Evolutionary conservation across 257 asterid genomes (phyloP), one percentile per base, ranked within the genome.

Genomic region (Parsonsia alboflavescens): DNA sequence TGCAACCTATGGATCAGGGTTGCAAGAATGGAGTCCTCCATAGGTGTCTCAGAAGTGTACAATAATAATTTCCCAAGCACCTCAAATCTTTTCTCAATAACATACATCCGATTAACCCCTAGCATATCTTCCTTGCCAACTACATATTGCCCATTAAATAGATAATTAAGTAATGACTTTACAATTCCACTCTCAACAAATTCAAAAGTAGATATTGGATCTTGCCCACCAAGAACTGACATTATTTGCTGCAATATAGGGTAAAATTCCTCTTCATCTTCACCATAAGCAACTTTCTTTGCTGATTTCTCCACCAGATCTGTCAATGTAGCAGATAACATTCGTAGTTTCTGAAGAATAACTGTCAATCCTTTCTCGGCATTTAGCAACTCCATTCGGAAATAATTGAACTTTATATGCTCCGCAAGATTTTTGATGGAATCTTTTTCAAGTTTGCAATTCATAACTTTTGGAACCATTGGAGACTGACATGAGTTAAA

Each of bases 121-220:
- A 22, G 48, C 49, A 17, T 71, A 45, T 76, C 83, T 68, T 70
- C 85, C 77, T 78, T 75, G 68, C 71, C 83, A 26, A 52, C 80
- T 45, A 69, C 82, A 87, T 85, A 81, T 75, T 67, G 85, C 66
- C 88, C 90, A 76, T 82, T 80, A 69, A 88, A 86, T 52, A 95
- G 82, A 85, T 83, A 95, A 77, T 75, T 76, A 71, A 87, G 91
- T 75, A 95, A 77, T 72, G 99, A 86, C 75, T 86, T 89, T 44
- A 85, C 80, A 59, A 90, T 84, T 76, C 98, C 98, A 88, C 99
- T 95, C 86, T 92, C 96, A 70, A 95, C 90, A 84, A 95, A 92
- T 86, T 95, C 99, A 82, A 95, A 95, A 49, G 97, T 89, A 76
- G 99, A 92, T 80, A 92, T 82, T 65, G 90, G 84, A 68, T 87